These are phyloP conservation scores for Diospyros lotus DNA, from an alignment of 148 eudicot genomes.

Conservation along the genomic window DNA sequence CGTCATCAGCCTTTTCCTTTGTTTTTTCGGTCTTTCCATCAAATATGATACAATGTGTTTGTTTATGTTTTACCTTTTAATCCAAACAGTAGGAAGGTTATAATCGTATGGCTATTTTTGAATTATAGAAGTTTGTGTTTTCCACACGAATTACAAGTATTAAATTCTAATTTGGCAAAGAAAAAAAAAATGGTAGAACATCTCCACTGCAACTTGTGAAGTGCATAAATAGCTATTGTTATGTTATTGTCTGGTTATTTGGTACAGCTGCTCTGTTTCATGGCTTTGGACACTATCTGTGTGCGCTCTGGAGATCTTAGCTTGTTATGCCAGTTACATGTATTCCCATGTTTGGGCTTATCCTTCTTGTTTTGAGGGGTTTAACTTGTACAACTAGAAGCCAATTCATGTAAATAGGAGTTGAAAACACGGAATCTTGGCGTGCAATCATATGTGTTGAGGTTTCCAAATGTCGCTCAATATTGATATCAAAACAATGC, in stretches of 20 bases:
- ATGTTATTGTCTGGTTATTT: too few species aligned
- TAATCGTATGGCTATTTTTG: background rate
- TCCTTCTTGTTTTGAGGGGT: background rate
- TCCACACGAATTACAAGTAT: too few species aligned
- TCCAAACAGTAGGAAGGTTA: background rate
- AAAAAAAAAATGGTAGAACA: background rate
- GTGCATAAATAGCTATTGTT: background rate
- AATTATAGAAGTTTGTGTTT: background rate
- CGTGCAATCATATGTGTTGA: background rate
- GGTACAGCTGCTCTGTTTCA: too few species aligned
- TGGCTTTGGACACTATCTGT: background rate
- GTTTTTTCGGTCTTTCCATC: background rate
- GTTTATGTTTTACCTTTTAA: background rate
- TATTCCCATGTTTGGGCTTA: background rate
- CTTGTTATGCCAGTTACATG: background rate
- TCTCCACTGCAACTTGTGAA: background rate
- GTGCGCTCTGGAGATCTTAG: background rate
- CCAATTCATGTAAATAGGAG: conserved; percentile 3
- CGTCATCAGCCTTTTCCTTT: too few species aligned
- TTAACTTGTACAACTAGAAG: background rate
- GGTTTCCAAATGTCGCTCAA: background rate
- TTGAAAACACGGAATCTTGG: background rate
- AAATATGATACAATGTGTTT: background rate
- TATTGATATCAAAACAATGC: background rate
- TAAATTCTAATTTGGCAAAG: too few species aligned